These are phyloP conservation scores for Calonectria pseudoturangicola DNA, from an alignment of 2,329 filamentous ascomycete genomes.

Conservation along the genomic window DNA sequence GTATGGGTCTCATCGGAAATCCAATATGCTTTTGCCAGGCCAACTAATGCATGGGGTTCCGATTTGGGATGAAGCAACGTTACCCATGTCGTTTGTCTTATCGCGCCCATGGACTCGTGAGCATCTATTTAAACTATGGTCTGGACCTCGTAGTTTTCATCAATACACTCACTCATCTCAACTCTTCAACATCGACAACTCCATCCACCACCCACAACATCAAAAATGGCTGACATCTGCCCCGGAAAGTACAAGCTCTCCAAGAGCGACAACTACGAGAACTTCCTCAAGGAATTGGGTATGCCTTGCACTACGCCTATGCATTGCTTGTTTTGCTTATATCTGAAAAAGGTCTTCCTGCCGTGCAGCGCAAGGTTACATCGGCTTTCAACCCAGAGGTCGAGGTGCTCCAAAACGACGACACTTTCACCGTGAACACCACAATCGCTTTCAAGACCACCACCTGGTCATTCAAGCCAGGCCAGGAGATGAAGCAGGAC, in stretches of 20 bases:
- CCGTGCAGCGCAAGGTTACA: slow-evolving; percentile 7
- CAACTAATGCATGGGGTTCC: neutral
- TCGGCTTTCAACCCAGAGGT: neutral
- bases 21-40: neutral
- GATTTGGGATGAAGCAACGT: neutral
- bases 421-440: slow-evolving; percentile 10
- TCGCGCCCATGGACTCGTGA: neutral
- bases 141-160: neutral
- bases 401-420: slow-evolving; percentile 6
- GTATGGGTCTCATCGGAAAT: slow-evolving; percentile 13
- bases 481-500: slow-evolving; percentile 11
- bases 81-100: slow-evolving; percentile 2
- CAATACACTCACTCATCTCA: neutral
- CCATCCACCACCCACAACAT: neutral
- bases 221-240: neutral
- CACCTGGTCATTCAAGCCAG: slow-evolving; percentile 17
- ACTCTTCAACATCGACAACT: neutral
- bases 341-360: neutral
- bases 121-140: neutral
- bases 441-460: slow-evolving; percentile 3
- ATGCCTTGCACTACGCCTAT: neutral
- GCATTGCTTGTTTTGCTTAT: neutral
- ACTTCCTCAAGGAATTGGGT: slow-evolving; percentile 21
- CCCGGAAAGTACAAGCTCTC: slow-evolving; percentile 23
- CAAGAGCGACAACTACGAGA: slow-evolving; percentile 24